phyloP scores from a whole-genome alignment of 1,284 basidiomycete genomes.

The Xerocomus nothofagi region DNA sequence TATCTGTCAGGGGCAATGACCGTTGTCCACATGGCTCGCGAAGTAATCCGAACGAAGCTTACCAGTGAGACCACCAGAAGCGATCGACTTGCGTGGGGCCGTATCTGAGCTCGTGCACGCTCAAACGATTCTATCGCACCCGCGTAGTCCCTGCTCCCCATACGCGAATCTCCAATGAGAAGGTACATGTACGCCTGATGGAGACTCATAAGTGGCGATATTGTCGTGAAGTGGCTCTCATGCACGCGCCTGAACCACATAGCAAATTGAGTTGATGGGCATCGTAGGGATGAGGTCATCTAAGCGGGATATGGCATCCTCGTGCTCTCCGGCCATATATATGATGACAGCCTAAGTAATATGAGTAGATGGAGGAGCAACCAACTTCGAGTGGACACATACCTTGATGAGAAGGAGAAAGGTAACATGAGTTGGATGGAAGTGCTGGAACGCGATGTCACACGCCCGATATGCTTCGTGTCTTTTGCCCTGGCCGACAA shows the following conservation, averaged over 20 bases:
- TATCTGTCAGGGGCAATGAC: background rate
- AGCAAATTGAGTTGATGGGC: background rate
- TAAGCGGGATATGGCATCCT: background rate
- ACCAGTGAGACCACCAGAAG: background rate
- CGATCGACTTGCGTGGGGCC: too few relatives aligned
- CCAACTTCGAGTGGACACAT: background rate
- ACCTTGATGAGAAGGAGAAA: background rate
- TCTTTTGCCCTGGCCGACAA: background rate
- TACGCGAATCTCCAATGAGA: background rate
- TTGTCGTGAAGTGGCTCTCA: too few relatives aligned
- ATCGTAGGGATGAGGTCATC: background rate
- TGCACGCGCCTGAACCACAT: background rate
- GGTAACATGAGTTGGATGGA: background rate
- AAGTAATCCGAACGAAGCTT: background rate
- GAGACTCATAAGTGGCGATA: background rate
- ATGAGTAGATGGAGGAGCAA: too few relatives aligned
- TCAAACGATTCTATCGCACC: background rate
- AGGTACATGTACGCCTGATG: conserved; percentile 1
- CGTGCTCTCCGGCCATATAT: background rate
- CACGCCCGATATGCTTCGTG: background rate
- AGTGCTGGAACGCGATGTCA: background rate
- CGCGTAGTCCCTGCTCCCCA: background rate
- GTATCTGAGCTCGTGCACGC: background rate
- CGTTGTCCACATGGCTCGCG: background rate
- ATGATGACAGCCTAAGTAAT: background rate